Percentiles rank a stretch among this genome's conserved stretches.
These are phyloP conservation scores for Nicotiana undulata DNA, from an alignment of 257 asterid genomes.

Conservation along the genomic window DNA sequence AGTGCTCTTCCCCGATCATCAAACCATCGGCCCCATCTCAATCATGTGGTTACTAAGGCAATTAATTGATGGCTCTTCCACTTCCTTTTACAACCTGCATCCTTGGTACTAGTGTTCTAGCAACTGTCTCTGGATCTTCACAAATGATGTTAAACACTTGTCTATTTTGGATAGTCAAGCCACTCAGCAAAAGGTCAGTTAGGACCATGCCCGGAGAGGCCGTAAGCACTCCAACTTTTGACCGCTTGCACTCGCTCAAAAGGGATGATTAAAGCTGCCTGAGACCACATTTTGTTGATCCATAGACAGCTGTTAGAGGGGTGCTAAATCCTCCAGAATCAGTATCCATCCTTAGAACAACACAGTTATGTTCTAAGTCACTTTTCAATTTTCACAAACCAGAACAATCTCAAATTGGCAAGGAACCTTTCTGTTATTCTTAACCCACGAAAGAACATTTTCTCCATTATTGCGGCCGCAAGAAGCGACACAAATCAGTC, in stretches of 20 bases:
- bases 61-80: constrained; percentile 85
- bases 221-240: constrained; percentile 89
- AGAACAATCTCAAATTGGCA: neutral
- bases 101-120: constrained; percentile 87
- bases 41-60: constrained; percentile 92
- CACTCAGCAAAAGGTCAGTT: constrained; percentile 83
- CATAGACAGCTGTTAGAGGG: constrained; percentile 92
- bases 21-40: constrained; percentile 94
- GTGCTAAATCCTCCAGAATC: constrained; percentile 95
- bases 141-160: constrained; percentile 95
- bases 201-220: constrained; percentile 99
- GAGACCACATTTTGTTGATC: constrained; percentile 95
- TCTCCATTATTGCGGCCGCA: neutral
- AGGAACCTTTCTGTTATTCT: neutral
- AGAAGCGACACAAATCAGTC: neutral
- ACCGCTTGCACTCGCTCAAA: constrained; percentile 64
- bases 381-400: neutral
- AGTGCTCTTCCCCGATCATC: constrained; percentile 97
- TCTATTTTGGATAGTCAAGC: constrained; percentile 78
- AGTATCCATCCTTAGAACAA: neutral
- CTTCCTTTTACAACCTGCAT: constrained; percentile 97
- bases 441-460: neutral
- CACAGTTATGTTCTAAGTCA: neutral
- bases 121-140: constrained; percentile 98
- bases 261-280: constrained; percentile 95